phyloP scores from a whole-genome alignment of 2,329 filamentous ascomycete genomes.

The Epichloe gansuensis region DNA sequence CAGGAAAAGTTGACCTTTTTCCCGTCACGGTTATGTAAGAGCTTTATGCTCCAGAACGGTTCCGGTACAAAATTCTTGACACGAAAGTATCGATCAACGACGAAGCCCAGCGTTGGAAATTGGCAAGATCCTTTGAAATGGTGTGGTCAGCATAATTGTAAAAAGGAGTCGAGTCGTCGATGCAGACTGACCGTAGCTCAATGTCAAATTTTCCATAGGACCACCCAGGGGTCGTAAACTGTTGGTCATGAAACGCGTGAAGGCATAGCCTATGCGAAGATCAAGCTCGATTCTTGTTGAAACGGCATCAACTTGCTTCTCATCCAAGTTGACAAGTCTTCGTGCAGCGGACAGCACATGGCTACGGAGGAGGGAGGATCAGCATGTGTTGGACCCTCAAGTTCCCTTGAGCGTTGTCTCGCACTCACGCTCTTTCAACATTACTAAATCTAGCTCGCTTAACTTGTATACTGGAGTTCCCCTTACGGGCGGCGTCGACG shows the following conservation, averaged over 20 bases:
- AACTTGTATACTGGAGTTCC: constrained; percentile 61
- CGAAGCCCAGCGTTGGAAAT: constrained; percentile 91
- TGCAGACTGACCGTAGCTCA: constrained; percentile 61
- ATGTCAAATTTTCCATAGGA: constrained; percentile 47
- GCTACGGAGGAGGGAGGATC: constrained; percentile 29
- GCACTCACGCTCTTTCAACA: constrained; percentile 68
- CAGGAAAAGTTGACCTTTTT: constrained; percentile 77
- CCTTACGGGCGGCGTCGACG: constrained; percentile 61
- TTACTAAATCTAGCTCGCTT: constrained; percentile 91
- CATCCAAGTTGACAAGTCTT: constrained; percentile 65
- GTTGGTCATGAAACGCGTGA: constrained; percentile 77
- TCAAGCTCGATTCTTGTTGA: constrained; percentile 84
- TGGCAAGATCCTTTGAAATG: constrained; percentile 65
- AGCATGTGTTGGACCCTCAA: constrained; percentile 4
- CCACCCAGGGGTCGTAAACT: constrained; percentile 62
- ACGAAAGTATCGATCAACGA: constrained; percentile 88
- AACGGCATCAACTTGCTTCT: constrained; percentile 77
- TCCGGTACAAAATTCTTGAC: constrained; percentile 92
- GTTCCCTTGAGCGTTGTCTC: too few relatives aligned
- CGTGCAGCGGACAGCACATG: constrained; percentile 79
- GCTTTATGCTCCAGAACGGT: constrained; percentile 81
- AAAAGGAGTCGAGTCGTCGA: background rate
- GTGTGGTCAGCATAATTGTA: background rate
- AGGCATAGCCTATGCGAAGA: constrained; percentile 80
- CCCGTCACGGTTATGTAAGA: constrained; percentile 63